Evolutionary conservation across 306 rosid genomes (phyloP).

Genomic region (Morella rubra): DNA sequence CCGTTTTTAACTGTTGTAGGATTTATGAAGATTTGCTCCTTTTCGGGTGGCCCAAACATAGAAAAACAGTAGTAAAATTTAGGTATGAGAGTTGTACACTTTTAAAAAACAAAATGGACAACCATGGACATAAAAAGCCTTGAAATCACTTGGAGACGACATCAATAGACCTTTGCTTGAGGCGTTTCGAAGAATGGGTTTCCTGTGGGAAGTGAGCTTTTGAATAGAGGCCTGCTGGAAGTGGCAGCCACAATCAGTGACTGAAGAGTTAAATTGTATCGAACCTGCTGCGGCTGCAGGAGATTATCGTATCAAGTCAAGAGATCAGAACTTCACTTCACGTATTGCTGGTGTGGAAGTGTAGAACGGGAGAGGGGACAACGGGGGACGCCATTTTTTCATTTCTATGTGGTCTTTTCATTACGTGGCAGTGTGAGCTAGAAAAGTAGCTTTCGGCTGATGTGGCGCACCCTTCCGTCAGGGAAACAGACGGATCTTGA

Average conservation of each 20-base stretch:
- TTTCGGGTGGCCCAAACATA: background rate
- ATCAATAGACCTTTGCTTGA: background rate
- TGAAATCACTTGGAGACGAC: too few relatives aligned
- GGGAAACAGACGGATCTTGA: too few relatives aligned
- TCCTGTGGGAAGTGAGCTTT: background rate
- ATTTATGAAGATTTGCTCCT: constrained; percentile 8
- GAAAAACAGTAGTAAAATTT: background rate
- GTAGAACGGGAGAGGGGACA: too few relatives aligned
- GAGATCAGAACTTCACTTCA: constrained; percentile 51
- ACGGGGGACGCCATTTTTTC: too few relatives aligned
- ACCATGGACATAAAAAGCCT: background rate
- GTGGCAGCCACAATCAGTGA: background rate
- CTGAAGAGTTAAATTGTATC: constrained; percentile 30
- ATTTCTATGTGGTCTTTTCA: too few relatives aligned
- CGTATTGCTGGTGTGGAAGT: too few relatives aligned
- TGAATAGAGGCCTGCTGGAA: constrained; percentile 9
- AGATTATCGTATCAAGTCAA: constrained; percentile 45
- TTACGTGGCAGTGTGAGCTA: too few relatives aligned
- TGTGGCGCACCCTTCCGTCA: too few relatives aligned
- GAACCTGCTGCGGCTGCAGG: constrained; percentile 46
- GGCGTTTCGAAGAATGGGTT: background rate
- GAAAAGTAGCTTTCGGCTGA: too few relatives aligned
- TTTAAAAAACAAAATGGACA: background rate
- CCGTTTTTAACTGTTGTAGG: background rate
- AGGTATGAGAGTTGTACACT: background rate